Base-by-base conservation (phyloP, 768 basidiomycete genomes). In the Suillus occidentalis region DNA sequence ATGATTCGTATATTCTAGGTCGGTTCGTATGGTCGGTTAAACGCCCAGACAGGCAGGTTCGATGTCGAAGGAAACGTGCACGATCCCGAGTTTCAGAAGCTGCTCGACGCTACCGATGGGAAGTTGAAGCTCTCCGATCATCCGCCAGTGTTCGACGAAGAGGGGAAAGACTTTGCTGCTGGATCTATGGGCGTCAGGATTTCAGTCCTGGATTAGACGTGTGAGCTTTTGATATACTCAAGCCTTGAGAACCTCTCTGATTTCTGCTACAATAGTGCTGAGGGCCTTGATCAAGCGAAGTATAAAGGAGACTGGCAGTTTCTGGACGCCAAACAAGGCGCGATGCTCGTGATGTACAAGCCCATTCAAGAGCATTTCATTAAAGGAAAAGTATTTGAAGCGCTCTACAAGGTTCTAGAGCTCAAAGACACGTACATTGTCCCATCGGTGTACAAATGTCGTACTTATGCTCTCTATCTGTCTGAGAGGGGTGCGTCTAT, bases 271-370 rank as follows among this genome's bases (percentile, higher is more conserved):
- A 6, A 34, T 55, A 55, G 57, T 39, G 0, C 75, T 25, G 66
- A 75, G 2, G 74, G 74, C 3, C 18, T 80, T 37, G 76, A 70
- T 0, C 67, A 65, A 7, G 78, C 76, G 1, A 70, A 74, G 25
- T 40, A 80, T 65, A 75, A 75, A 45, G 75, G 71, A 7, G 69
- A 72, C 36, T 80, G 79, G 79, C 71, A 75, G 43, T 80, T 79
- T 66, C 56, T 22, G 14, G 8, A 31, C 2, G 68, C 70, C 0
- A 72, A 67, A 56, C 76, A 73, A 2, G 77, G 73, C 9, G 79
- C 79, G 20, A 63, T 80, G 39, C 65, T 80, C 12, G 67, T 78
- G 67, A 80, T 80, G 77, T 64, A 66, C 50, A 63, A 39, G 16
- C 78, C 79, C 4, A 74, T 73, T 16, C 34, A 56, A n/a, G 22